Evolutionary conservation across 208 protist genomes (phyloP).

Genomic region (Acanthamoeba healyi): DNA sequence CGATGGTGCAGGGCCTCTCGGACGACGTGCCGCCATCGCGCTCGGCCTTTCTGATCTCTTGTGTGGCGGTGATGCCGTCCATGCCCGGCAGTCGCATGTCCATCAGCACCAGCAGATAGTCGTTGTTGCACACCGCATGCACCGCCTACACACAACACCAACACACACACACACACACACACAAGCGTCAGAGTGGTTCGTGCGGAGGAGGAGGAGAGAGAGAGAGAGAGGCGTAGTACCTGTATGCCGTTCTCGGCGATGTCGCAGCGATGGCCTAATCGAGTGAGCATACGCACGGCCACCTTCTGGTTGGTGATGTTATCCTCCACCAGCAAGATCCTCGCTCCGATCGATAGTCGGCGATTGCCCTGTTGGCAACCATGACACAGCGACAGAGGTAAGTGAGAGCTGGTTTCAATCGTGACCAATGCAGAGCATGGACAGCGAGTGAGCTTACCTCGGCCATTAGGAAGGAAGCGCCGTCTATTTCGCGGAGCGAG

Average conservation of each 20-base stretch:
- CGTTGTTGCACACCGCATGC: slow-evolving; percentile 38
- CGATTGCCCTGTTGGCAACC: not conserved
- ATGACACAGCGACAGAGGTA: too few relatives aligned
- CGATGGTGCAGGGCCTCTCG: not conserved
- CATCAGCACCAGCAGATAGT: slow-evolving; percentile 61
- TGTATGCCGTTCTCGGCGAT: slow-evolving; percentile 25
- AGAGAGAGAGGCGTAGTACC: not conserved
- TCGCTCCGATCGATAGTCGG: slow-evolving; percentile 8
- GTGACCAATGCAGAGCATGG: not conserved
- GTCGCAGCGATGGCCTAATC: slow-evolving; percentile 37
- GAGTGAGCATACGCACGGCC: slow-evolving; percentile 42
- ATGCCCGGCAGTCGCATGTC: slow-evolving; percentile 48
- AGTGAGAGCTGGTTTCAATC: not conserved
- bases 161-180: not conserved
- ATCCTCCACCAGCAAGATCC: slow-evolving; percentile 47
- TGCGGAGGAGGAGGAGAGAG: not conserved
- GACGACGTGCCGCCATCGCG: not conserved
- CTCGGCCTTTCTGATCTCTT: slow-evolving; percentile 25
- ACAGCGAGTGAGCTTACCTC: not conserved
- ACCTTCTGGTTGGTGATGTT: slow-evolving; percentile 66
- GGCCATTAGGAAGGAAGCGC: slow-evolving; percentile 33
- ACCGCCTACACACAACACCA: not conserved
- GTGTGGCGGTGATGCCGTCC: slow-evolving; percentile 34
- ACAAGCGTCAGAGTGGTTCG: not conserved
- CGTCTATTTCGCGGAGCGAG: slow-evolving; percentile 8